Percentiles rank a stretch among this genome's conserved stretches.
phyloP scores from a whole-genome alignment of 2,329 filamentous ascomycete genomes.

The Saccharata proteae region DNA sequence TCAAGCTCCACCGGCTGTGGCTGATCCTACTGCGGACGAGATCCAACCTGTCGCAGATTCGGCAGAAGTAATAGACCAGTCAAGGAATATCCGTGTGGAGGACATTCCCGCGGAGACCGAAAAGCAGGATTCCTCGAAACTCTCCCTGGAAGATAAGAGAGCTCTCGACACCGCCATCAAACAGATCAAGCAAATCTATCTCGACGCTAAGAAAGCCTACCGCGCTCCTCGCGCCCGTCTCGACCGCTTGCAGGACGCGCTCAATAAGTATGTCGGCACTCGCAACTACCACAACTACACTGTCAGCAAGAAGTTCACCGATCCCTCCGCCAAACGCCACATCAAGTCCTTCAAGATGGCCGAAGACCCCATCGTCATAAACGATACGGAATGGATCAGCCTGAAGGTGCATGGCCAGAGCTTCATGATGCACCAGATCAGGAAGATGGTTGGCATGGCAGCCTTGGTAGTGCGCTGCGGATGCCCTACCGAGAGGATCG shows the following conservation, averaged over 20 bases:
- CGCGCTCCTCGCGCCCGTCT: slow-evolving; percentile 64
- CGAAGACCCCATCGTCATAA: slow-evolving; percentile 60
- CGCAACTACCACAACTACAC: slow-evolving; percentile 97
- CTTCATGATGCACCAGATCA: slow-evolving; percentile 99
- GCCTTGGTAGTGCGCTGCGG: slow-evolving; percentile 76
- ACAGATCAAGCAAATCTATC: slow-evolving; percentile 64
- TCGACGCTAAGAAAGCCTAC: slow-evolving; percentile 72
- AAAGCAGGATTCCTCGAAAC: slow-evolving; percentile 2
- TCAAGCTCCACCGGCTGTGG: neutral
- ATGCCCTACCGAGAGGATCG: slow-evolving; percentile 57
- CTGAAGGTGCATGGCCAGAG: slow-evolving; percentile 94
- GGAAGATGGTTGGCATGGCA: slow-evolving; percentile 96
- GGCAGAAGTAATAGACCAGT: neutral
- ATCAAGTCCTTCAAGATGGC: slow-evolving; percentile 80
- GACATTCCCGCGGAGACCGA: slow-evolving; percentile 7
- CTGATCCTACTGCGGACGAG: neutral
- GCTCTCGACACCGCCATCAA: slow-evolving; percentile 33
- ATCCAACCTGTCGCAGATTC: slow-evolving; percentile 1
- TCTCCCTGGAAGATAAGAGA: slow-evolving; percentile 15
- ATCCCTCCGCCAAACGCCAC: slow-evolving; percentile 75
- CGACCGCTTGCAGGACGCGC: slow-evolving; percentile 59
- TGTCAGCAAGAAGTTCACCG: slow-evolving; percentile 68
- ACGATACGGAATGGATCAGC: slow-evolving; percentile 88
- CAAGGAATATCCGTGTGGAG: neutral
- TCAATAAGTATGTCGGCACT: slow-evolving; percentile 70